A percentile compares a stretch with the other conserved stretches of the same genome.
These are phyloP conservation scores for Xylariaceae sp. DNA, from an alignment of 2,329 filamentous ascomycete genomes.

Conservation along the genomic window DNA sequence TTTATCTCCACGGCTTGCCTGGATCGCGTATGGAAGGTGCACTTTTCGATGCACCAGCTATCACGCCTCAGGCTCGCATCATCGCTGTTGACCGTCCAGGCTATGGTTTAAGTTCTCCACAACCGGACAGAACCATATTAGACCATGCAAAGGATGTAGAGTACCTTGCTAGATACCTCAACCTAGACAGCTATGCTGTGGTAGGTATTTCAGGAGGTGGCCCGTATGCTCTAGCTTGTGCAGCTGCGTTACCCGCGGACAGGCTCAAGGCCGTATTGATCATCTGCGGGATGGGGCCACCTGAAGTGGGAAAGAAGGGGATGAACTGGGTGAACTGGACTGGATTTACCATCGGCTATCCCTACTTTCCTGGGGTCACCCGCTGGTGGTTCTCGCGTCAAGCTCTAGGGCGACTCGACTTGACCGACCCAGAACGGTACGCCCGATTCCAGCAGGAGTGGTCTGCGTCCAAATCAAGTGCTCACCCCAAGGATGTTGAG, in stretches of 20 bases:
- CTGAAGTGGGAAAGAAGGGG: conserved; percentile 9
- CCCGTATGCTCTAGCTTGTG: conserved; percentile 26
- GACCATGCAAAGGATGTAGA: conserved; percentile 16
- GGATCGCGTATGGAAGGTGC: conserved; percentile 20
- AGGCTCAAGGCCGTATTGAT: conserved; percentile 23
- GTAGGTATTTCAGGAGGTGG: conserved; percentile 21
- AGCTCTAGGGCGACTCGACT: conserved; percentile 14
- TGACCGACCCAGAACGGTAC: conserved; percentile 16
- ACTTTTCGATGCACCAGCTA: conserved; percentile 21
- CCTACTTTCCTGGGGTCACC: conserved; percentile 13
- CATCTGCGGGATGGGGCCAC: conserved; percentile 17
- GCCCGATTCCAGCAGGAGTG: conserved; percentile 18
- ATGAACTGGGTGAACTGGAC: conserved; percentile 22
- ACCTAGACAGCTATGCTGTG: conserved; percentile 18
- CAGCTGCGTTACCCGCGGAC: conserved; percentile 9
- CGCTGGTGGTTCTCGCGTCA: conserved; percentile 21
- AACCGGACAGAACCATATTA: conserved; percentile 14
- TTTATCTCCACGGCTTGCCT: conserved; percentile 19
- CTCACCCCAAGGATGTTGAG: conserved; percentile 13
- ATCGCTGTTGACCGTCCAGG: conserved; percentile 19
- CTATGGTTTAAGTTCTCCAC: conserved; percentile 19
- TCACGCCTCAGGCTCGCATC: conserved; percentile 20
- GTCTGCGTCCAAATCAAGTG: conserved; percentile 7
- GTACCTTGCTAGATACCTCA: conserved; percentile 15
- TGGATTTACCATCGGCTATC: conserved; percentile 19